These are phyloP conservation scores for Globisporangium cylindrosporum DNA, from an alignment of 352 stramenopile species.

Conservation along the genomic window DNA sequence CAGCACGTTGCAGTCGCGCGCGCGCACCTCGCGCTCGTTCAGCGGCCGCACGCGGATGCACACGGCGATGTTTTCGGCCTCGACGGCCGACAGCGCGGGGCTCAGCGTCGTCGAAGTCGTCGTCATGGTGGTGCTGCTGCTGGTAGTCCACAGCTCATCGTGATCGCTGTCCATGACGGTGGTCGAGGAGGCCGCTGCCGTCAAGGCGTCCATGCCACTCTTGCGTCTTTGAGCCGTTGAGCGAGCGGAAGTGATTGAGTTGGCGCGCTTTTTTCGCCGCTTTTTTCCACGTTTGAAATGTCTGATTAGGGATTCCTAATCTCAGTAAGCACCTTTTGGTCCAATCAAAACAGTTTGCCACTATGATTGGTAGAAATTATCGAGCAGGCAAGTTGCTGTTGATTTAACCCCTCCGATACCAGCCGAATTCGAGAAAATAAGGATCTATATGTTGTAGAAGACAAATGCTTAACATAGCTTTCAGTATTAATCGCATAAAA, in stretches of 20 bases:
- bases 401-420: no score
- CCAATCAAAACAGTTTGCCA: neutral
- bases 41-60: conserved; percentile 80
- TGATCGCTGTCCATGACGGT: neutral
- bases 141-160: neutral
- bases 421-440: no score
- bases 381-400: no score
- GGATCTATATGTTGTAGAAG: no score
- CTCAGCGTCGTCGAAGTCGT: neutral
- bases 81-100: conserved; percentile 10
- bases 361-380: no score
- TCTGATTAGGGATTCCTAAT: neutral
- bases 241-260: neutral
- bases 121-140: neutral
- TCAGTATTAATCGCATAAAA: no score
- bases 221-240: neutral
- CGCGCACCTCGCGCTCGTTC: conserved; percentile 62
- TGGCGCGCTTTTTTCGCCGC: neutral
- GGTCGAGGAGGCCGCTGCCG: neutral
- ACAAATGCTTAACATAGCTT: no score
- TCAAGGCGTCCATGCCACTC: conserved; percentile 3
- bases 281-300: neutral
- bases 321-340: neutral
- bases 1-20: conserved; percentile 45
- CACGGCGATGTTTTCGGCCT: conserved; percentile 75